Percentiles rank a stretch among this genome's conserved stretches.
Evolutionary conservation across 2,329 filamentous ascomycete species (phyloP).

Genomic region (Cladosporium cucumerinum): DNA sequence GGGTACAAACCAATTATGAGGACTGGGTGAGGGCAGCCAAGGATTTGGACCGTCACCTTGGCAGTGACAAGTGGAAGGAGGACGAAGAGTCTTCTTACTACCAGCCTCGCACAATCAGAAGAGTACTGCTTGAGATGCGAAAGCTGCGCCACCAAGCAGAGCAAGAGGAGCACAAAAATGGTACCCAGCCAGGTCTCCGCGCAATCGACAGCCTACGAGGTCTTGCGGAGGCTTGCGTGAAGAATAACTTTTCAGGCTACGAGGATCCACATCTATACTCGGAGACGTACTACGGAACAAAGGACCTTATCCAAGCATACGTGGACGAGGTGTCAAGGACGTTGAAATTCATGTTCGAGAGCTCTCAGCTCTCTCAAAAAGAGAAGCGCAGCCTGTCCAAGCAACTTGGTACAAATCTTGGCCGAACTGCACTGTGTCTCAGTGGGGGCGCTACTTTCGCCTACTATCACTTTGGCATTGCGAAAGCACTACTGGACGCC

Average conservation of each 20-base stretch:
- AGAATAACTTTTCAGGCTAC: slow-evolving; percentile 94
- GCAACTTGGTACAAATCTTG: slow-evolving; percentile 84
- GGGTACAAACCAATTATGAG: slow-evolving; percentile 67
- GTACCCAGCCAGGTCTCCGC: slow-evolving; percentile 33
- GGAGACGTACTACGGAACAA: slow-evolving; percentile 97
- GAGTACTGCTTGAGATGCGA: slow-evolving; percentile 72
- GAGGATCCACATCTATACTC: slow-evolving; percentile 95
- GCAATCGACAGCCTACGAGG: slow-evolving; percentile 72
- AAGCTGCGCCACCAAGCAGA: slow-evolving; percentile 55
- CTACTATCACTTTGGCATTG: slow-evolving; percentile 93
- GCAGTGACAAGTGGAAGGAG: slow-evolving; percentile 76
- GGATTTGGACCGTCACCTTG: slow-evolving; percentile 74
- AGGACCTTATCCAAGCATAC: slow-evolving; percentile 85
- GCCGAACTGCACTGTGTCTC: slow-evolving; percentile 85
- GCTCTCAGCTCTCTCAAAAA: slow-evolving; percentile 63
- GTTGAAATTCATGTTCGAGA: slow-evolving; percentile 66
- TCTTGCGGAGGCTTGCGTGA: slow-evolving; percentile 84
- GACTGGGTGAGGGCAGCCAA: slow-evolving; percentile 82
- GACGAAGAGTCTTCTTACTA: slow-evolving; percentile 75
- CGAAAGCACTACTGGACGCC: slow-evolving; percentile 83
- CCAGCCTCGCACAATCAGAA: slow-evolving; percentile 76
- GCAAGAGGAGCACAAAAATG: slow-evolving; percentile 49
- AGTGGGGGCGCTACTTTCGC: slow-evolving; percentile 93
- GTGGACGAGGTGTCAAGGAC: slow-evolving; percentile 75
- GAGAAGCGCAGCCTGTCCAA: slow-evolving; percentile 82